Evolutionary conservation across 768 basidiomycete genomes (phyloP).

Genomic region (Mycena latifolia): DNA sequence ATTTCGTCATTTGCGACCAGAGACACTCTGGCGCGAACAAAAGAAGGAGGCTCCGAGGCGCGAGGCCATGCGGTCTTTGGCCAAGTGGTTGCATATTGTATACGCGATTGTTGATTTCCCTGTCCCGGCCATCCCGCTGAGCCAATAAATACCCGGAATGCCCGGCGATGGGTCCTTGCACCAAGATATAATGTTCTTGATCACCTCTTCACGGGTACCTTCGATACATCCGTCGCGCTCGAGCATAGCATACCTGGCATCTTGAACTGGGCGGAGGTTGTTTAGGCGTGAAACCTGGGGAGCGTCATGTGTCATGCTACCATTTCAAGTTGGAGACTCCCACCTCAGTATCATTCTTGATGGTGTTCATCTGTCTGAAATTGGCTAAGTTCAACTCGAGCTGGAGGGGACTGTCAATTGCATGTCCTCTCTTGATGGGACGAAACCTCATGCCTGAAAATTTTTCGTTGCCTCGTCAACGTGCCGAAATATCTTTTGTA

Average conservation of each 20-base stretch:
- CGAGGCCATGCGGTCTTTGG: conserved; percentile 53
- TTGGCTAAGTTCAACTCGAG: conserved; percentile 7
- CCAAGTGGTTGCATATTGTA: no score
- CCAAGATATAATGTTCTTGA: conserved; percentile 1
- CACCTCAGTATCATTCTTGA: conserved; percentile 13
- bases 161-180: neutral
- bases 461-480: conserved; percentile 18
- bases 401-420: neutral
- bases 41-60: conserved; percentile 51
- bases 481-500: neutral
- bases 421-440: no score
- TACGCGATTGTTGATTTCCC: no score
- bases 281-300: conserved; percentile 1
- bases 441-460: neutral
- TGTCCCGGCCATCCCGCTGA: no score
- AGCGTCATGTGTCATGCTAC: neutral
- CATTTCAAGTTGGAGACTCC: no score
- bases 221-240: neutral
- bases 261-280: neutral
- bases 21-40: conserved; percentile 20
- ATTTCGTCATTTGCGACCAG: neutral
- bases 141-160: conserved; percentile 39
- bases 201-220: neutral
- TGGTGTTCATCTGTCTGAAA: neutral
- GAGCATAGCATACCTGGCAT: neutral